Conservation (phyloP, 2,329 filamentous ascomycete species). For the Graphilbum ipis-grandicollis region DNA sequence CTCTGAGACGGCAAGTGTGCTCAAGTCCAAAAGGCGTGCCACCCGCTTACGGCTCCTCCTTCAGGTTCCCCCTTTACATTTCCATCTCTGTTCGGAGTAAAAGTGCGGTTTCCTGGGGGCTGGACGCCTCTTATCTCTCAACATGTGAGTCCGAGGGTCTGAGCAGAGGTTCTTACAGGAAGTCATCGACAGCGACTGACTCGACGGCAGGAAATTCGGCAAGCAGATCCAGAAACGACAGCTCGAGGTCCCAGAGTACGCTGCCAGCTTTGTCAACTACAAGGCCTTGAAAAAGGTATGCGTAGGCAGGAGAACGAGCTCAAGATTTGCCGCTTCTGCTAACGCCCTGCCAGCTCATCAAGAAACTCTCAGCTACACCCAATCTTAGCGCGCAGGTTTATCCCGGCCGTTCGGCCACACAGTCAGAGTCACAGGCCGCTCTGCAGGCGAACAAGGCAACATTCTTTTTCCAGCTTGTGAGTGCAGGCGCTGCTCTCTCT, state of each 20-base stretch:
- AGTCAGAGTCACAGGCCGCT: conserved; percentile 64
- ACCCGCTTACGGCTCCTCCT: too few species aligned
- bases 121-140: too few species aligned
- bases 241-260: conserved; percentile 98
- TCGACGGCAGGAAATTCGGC: conserved; percentile 79
- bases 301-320: too few species aligned
- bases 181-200: background rate
- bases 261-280: conserved; percentile 97
- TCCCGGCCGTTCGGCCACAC: conserved; percentile 24
- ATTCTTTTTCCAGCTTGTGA: conserved; percentile 93
- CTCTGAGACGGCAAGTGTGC: too few species aligned
- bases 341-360: conserved; percentile 74
- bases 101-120: too few species aligned
- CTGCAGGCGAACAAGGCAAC: conserved; percentile 95
- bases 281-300: conserved; percentile 88
- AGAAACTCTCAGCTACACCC: conserved; percentile 87
- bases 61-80: too few species aligned
- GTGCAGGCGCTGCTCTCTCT: conserved; percentile 11
- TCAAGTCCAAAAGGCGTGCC: too few species aligned
- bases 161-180: too few species aligned
- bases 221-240: conserved; percentile 99
- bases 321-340: too few species aligned
- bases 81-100: too few species aligned
- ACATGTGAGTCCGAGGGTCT: too few species aligned
- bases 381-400: conserved; percentile 64